Base-by-base conservation (phyloP, 441 rosid genomes). In the California macrophylla region DNA sequence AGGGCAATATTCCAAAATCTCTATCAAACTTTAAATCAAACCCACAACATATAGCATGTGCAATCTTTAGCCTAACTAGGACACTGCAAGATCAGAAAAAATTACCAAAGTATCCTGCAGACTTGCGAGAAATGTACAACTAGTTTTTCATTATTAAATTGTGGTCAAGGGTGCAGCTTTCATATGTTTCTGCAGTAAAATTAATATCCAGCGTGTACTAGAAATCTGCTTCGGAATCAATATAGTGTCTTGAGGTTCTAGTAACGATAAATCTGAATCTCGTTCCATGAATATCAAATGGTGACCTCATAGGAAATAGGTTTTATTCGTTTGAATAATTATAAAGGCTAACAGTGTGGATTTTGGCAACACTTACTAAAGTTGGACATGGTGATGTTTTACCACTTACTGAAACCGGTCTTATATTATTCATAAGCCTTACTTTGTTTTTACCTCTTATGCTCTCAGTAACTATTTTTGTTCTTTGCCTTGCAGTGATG, bases 401-500 rank as follows among this genome's bases (percentile, higher is more conserved):
- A 21, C 61, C 12, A 25, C 12, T 21, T 9, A 7, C 36, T 68
- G 29, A 25, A 47, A 30, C 26, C 23, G 29, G 0, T 40, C 15
- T 30, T 9, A 52, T 0, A 38, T 24, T 63, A 60, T 72, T 56
- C 28, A 8, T 54, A 0, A 36, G 20, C 68, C 38, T 58, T 72
- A 47, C 7, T 61, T 66, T 69, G 50, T 69, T 42, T 72, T 60
- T 72, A 40, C 71, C 65, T 69, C 67, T 66, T 36, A 29, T 75
- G 50, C 68, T 67, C 67, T 60, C 38, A 45, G 15, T 77, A 62
- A 66, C 71, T 23, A 18, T 26, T 23, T 71, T 36, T 65, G 12
- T 54, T 69, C 64, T 29, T 80, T 75, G 64, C 52, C 38, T 81
- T 73, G 69, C 93, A 92, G 99, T 69, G 86, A 77, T 13, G 80